These are phyloP conservation scores for Cryptococcus deneoformans DNA, from an alignment of 1,284 basidiomycete genomes.

Conservation along the genomic window DNA sequence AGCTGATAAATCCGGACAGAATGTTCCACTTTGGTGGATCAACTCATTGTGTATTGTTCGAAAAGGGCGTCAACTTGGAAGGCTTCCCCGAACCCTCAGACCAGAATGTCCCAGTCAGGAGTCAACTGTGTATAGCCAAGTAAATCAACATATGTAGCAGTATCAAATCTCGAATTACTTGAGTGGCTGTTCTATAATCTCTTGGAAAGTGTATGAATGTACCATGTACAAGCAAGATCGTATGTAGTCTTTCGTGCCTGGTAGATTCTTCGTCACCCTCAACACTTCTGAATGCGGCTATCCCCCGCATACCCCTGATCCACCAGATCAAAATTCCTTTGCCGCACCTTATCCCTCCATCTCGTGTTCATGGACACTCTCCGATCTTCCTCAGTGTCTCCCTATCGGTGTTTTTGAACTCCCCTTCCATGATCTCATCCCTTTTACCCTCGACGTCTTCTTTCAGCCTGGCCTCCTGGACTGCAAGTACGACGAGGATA, in stretches of 20 bases:
- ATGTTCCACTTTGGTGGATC: slow-evolving; percentile 59
- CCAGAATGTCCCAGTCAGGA: slow-evolving; percentile 42
- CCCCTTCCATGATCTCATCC: not conserved
- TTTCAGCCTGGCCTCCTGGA: not conserved
- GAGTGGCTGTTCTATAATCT: too few relatives aligned
- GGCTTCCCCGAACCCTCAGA: slow-evolving; percentile 39
- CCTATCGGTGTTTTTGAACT: not conserved
- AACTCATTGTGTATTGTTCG: slow-evolving; percentile 52
- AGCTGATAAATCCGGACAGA: slow-evolving; percentile 10
- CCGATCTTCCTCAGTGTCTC: not conserved
- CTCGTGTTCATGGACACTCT: not conserved
- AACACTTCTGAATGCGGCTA: not conserved
- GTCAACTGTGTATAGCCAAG: slow-evolving; percentile 33
- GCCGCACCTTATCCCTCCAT: not conserved
- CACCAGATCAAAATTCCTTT: not conserved
- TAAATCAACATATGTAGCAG: slow-evolving; percentile 2
- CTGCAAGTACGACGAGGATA: not conserved
- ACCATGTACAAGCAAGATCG: too few relatives aligned
- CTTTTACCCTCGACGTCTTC: not conserved
- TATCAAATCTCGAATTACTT: too few relatives aligned
- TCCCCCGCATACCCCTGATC: not conserved
- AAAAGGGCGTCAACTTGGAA: slow-evolving; percentile 41
- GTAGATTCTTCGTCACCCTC: not conserved
- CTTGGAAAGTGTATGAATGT: too few relatives aligned
- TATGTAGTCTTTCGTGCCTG: too few relatives aligned